Evolutionary conservation across 2,329 filamentous ascomycete species (phyloP).

Genomic region (Colletotrichum sp.): DNA sequence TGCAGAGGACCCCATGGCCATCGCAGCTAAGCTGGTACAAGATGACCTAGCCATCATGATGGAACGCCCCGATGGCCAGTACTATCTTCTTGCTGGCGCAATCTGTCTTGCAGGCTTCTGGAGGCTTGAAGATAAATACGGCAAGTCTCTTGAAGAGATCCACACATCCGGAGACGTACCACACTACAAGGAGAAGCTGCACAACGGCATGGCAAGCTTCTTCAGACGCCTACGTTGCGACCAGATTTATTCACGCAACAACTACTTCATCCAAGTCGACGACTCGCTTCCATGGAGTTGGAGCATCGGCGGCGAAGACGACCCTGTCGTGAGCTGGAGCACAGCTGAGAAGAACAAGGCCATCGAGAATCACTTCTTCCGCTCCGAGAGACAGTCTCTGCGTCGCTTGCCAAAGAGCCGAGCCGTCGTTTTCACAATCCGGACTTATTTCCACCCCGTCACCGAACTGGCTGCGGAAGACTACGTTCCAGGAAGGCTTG

Average conservation of each 20-base stretch:
- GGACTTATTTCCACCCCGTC: conserved; percentile 80
- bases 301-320: conserved; percentile 78
- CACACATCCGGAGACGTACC: conserved; percentile 81
- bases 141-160: conserved; percentile 80
- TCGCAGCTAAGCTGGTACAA: conserved; percentile 74
- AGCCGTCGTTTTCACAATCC: conserved; percentile 74
- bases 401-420: conserved; percentile 64
- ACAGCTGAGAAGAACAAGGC: conserved; percentile 77
- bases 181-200: conserved; percentile 72
- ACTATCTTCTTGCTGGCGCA: conserved; percentile 79
- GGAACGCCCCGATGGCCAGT: conserved; percentile 76
- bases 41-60: conserved; percentile 88
- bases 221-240: conserved; percentile 75
- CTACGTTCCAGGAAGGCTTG: conserved; percentile 79
- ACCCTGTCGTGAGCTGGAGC: conserved; percentile 69
- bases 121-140: conserved; percentile 80
- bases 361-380: conserved; percentile 76
- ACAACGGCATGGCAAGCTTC: conserved; percentile 82
- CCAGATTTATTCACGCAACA: conserved; percentile 69
- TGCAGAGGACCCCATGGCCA: conserved; percentile 79
- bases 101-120: conserved; percentile 84
- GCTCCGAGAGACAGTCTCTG: conserved; percentile 76
- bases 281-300: conserved; percentile 77
- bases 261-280: conserved; percentile 90
- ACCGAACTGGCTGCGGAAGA: conserved; percentile 72